Conservation (phyloP, 1,284 basidiomycete species). For the Mycosarcoma maydis region DNA sequence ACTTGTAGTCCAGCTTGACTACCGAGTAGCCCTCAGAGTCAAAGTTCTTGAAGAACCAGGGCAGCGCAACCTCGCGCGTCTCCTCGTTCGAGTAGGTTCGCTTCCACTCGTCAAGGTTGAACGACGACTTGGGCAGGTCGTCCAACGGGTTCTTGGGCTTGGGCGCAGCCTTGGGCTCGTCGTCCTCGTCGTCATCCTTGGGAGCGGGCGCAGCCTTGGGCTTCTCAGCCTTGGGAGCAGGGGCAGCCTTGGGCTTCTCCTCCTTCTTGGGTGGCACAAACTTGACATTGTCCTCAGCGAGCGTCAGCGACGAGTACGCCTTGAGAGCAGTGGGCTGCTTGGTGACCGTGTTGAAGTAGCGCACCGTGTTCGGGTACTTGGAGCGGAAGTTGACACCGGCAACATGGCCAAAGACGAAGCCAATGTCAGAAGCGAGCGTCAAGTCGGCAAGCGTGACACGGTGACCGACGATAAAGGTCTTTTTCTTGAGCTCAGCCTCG, state of each 20-base stretch:
- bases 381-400: conserved; percentile 59
- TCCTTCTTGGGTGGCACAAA: conserved; percentile 77
- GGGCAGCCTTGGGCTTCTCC: conserved; percentile 65
- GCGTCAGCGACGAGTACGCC: conserved; percentile 69
- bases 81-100: conserved; percentile 97
- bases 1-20: conserved; percentile 95
- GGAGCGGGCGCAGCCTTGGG: conserved; percentile 70
- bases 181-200: conserved; percentile 73
- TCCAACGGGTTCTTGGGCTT: conserved; percentile 95
- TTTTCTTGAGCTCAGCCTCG: conserved; percentile 78
- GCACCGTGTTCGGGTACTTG: conserved; percentile 76
- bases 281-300: conserved; percentile 78
- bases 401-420: conserved; percentile 29
- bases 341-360: conserved; percentile 76
- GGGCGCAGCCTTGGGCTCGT: conserved; percentile 71
- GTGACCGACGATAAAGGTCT: conserved; percentile 91
- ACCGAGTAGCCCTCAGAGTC: conserved; percentile 88
- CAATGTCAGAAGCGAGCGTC: conserved; percentile 72
- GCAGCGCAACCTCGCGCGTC: conserved; percentile 70
- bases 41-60: conserved; percentile 73
- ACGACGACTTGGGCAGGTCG: conserved; percentile 84
- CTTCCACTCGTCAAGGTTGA: conserved; percentile 99
- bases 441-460: conserved; percentile 94
- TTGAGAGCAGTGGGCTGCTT: conserved; percentile 73
- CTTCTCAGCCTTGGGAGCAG: conserved; percentile 71